Base-by-base conservation (phyloP, 208 protist species). In the Trypanosoma avium region DNA sequence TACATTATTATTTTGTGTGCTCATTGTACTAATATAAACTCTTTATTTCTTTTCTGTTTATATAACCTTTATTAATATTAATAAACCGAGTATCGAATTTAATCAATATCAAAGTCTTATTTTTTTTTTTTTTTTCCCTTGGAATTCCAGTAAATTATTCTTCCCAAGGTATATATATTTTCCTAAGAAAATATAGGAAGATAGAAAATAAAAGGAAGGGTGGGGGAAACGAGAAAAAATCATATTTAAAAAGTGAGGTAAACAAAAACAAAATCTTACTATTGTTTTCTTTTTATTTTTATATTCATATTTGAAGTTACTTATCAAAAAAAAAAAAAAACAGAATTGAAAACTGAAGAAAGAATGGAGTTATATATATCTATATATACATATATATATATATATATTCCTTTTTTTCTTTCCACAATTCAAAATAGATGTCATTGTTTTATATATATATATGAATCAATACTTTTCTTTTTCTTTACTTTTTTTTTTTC, bases 261-360 rank as follows among this genome's bases (percentile, higher is more conserved):
- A 62, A 54, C 63, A 48, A 36, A 40, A 54, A 55, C 58, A 38
- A 64, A 70, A 55, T 55, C 32, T 42, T 45, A 32, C 49, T 61
- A 10, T 63, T 48, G 8, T 60, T 42, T 8, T 60, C 29, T 47
- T 60, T 24, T 60, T 46, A 19, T 52, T 32, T 56, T 32, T 56
- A 19, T 56, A 33, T 49, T 32, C 38, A 61, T 45, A 69, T 36
- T 45, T n/a, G n/a, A 50, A 6, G 42, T 13, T 43, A 62, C 4
- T 60, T 1, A 67, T 22, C 52, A 49, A 49, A 46, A 75, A n/a
- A 69, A 21, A 60, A 19, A 48, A 24, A 42, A 42, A n/a, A 33
- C n/a, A 33, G 54, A 59, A 59, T 40, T 9, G 54, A 46, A 59
- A 59, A 59, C 13, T 21, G 56, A 53, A 61, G 48, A 24, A 33